phyloP scores from a whole-genome alignment of 768 basidiomycete genomes.

The Tricholoma bakamatsutake region DNA sequence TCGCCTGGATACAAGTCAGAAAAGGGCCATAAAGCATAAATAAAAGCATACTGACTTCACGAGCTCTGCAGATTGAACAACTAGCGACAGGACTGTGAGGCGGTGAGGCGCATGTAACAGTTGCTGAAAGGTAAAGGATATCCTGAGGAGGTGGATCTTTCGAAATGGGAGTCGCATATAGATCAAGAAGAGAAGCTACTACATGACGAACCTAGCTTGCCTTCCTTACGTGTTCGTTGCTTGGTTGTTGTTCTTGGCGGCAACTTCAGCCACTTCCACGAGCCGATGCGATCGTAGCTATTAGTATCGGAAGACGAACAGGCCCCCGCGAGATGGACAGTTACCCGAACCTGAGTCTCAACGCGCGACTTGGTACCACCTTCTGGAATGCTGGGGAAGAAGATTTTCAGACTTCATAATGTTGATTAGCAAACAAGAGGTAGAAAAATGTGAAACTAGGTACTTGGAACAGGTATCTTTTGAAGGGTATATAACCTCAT shows the following conservation, averaged over 20 bases:
- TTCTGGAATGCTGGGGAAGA: conserved; percentile 79
- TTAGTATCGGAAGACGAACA: conserved; percentile 54
- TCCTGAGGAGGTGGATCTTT: conserved; percentile 65
- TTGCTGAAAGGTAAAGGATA: conserved; percentile 64
- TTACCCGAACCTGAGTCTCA: conserved; percentile 87
- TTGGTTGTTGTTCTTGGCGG: conserved; percentile 82
- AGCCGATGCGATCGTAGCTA: conserved; percentile 75
- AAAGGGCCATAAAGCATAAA: conserved; percentile 3
- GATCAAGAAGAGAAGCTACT: not conserved
- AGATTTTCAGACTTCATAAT: conserved; percentile 59
- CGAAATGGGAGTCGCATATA: conserved; percentile 14
- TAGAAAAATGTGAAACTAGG: conserved; percentile 20
- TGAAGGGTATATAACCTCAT: conserved; percentile 62
- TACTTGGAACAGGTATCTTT: conserved; percentile 77
- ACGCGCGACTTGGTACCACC: conserved; percentile 86
- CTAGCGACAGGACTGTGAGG: conserved; percentile 73
- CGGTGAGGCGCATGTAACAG: conserved; percentile 75
- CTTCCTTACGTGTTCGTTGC: conserved; percentile 76
- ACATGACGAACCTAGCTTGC: conserved; percentile 59
- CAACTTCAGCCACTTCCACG: conserved; percentile 83
- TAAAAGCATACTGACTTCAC: conserved; percentile 53
- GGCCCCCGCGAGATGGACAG: conserved; percentile 70
- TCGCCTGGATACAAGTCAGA: conserved; percentile 47
- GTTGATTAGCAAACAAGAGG: conserved; percentile 9
- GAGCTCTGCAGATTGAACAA: conserved; percentile 80